A percentile compares a stretch with the other conserved stretches of the same genome.
phyloP scores from a whole-genome alignment of 2,329 filamentous ascomycete genomes.

The Fusarium phyllophilum region DNA sequence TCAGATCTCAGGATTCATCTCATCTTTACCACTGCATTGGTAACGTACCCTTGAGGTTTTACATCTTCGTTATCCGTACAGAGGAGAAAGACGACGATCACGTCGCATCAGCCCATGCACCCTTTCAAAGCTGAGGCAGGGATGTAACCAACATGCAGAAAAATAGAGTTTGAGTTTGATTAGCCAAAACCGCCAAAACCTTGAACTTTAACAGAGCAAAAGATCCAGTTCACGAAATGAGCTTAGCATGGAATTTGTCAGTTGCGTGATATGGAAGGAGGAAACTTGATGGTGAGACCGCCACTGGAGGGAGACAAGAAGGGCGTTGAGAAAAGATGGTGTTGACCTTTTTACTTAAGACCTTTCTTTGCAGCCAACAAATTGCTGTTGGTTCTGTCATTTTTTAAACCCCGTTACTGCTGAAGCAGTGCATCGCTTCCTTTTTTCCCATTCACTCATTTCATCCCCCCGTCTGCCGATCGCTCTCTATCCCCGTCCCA shows the following conservation, averaged over 20 bases:
- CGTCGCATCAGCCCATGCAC: not conserved
- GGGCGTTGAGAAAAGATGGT: not conserved
- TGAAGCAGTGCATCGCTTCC: not conserved
- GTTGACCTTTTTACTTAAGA: not conserved
- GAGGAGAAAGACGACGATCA: not conserved
- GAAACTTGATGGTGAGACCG: not conserved
- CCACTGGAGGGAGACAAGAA: not conserved
- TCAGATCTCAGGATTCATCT: not conserved
- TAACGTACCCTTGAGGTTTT: not conserved
- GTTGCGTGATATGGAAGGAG: not conserved
- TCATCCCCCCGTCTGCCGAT: not conserved
- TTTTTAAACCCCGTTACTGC: too few species aligned
- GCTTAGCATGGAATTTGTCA: not conserved
- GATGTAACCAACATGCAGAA: not conserved
- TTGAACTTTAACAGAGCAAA: not conserved
- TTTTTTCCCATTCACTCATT: not conserved
- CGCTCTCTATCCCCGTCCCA: not conserved
- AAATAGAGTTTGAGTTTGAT: conserved; percentile 1
- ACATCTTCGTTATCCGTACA: not conserved
- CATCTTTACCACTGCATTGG: not conserved
- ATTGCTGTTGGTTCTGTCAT: not conserved
- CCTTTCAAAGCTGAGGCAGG: not conserved
- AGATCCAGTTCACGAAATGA: not conserved
- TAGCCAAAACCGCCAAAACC: not conserved
- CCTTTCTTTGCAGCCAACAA: not conserved